Percentiles rank a stretch among this genome's conserved stretches.
Evolutionary conservation across 2,329 filamentous ascomycete genomes (phyloP).

Genomic region (Calonectria hawksworthii): DNA sequence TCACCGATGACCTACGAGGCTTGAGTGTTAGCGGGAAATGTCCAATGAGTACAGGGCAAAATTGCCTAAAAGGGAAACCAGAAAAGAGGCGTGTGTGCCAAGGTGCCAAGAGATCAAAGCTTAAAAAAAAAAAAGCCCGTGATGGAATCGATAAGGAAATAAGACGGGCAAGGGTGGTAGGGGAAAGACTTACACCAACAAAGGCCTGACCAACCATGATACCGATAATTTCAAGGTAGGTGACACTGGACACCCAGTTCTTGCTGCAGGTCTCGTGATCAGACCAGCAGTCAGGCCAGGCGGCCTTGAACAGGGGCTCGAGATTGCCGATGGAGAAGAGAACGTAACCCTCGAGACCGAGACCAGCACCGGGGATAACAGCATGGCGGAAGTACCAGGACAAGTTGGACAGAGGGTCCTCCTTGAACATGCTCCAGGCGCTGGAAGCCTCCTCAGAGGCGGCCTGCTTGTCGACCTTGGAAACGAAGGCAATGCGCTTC

Average conservation of each 20-base stretch:
- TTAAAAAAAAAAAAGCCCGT: neutral
- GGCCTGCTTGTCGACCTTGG: constrained; percentile 79
- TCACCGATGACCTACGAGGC: constrained; percentile 66
- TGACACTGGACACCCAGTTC: constrained; percentile 87
- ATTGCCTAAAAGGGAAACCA: constrained; percentile 11
- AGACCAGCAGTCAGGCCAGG: constrained; percentile 86
- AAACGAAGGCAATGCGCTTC: constrained; percentile 82
- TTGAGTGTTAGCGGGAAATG: constrained; percentile 32
- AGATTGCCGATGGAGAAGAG: constrained; percentile 97
- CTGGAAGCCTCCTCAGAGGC: constrained; percentile 74
- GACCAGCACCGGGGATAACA: constrained; percentile 91
- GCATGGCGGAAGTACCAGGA: constrained; percentile 91
- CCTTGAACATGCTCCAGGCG: constrained; percentile 86
- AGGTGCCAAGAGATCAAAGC: constrained; percentile 11
- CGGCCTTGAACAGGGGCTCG: constrained; percentile 81
- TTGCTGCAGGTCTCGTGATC: constrained; percentile 75
- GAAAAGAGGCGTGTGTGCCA: constrained; percentile 17
- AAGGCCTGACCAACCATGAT: constrained; percentile 95
- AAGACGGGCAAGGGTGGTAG: neutral
- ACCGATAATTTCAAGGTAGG: constrained; percentile 93
- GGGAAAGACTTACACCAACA: constrained; percentile 75
- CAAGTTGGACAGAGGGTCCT: constrained; percentile 87
- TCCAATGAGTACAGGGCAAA: constrained; percentile 28
- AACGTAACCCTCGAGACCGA: constrained; percentile 95
- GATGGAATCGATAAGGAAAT: neutral